phyloP scores from a whole-genome alignment of 345 rosid genomes.

The Euphorbia lathyris region DNA sequence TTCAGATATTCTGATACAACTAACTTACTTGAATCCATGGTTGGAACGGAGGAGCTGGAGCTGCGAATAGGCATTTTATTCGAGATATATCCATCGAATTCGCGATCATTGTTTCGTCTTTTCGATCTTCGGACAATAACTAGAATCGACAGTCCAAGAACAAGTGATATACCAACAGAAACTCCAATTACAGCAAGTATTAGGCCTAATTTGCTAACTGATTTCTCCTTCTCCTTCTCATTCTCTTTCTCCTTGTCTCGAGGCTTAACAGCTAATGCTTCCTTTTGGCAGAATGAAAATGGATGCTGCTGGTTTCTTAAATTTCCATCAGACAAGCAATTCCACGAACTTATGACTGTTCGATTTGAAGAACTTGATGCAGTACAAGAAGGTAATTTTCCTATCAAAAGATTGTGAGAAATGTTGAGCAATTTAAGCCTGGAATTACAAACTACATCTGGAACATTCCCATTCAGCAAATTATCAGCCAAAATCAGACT shows the following conservation, averaged over 20 bases:
- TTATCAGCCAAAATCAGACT: slow-evolving; percentile 61
- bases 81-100: slow-evolving; percentile 34
- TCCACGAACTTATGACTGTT: slow-evolving; percentile 67
- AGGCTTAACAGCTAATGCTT: slow-evolving; percentile 76
- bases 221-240: slow-evolving; percentile 24
- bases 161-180: slow-evolving; percentile 37
- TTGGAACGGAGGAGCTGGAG: slow-evolving; percentile 50
- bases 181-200: slow-evolving; percentile 60
- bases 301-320: slow-evolving; percentile 72
- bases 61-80: slow-evolving; percentile 52
- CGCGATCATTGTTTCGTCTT: slow-evolving; percentile 27
- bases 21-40: slow-evolving; percentile 61
- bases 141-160: slow-evolving; percentile 41
- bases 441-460: slow-evolving; percentile 49
- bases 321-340: slow-evolving; percentile 57
- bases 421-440: slow-evolving; percentile 56
- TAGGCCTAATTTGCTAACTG: slow-evolving; percentile 43
- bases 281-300: slow-evolving; percentile 61
- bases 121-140: slow-evolving; percentile 45
- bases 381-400: slow-evolving; percentile 61
- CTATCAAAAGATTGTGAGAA: slow-evolving; percentile 68
- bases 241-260: slow-evolving; percentile 28
- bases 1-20: no score
- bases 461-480: slow-evolving; percentile 57
- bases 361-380: slow-evolving; percentile 41